A percentile compares a stretch with the other conserved stretches of the same genome.
Conservation (phyloP, 164 flowering plant species). For the Euptelea pleiosperma region DNA sequence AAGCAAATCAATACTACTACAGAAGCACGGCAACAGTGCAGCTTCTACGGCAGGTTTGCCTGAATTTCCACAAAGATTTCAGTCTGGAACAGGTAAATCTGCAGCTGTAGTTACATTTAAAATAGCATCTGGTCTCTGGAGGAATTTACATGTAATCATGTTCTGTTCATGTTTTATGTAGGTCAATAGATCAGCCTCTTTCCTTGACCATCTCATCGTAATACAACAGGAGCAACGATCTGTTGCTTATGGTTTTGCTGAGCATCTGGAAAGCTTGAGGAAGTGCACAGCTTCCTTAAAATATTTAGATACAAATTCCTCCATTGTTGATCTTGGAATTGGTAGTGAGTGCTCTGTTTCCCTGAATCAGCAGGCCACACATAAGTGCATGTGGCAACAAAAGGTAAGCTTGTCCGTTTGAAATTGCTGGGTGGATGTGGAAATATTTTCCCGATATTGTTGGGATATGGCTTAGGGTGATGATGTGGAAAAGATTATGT, state of each 20-base stretch:
- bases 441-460: too few species aligned
- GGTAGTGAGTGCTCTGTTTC: constrained; percentile 20
- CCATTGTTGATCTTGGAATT: constrained; percentile 15
- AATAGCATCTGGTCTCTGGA: background rate
- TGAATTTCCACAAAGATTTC: constrained; percentile 69
- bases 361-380: constrained; percentile 39
- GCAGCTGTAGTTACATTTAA: background rate
- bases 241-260: constrained; percentile 48
- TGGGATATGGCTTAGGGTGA: too few species aligned
- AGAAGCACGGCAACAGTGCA: constrained; percentile 64
- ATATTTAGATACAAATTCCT: constrained; percentile 27
- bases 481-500: background rate
- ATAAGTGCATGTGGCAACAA: constrained; percentile 81
- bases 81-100: constrained; percentile 57
- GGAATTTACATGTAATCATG: background rate
- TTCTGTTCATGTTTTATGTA: constrained; percentile 19
- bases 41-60: constrained; percentile 45
- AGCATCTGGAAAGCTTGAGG: constrained; percentile 37
- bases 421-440: background rate
- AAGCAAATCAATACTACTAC: constrained; percentile 61
- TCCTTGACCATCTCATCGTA: constrained; percentile 61
- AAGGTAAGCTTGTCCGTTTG: constrained; percentile 43
- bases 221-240: constrained; percentile 74
- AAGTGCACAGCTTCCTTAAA: constrained; percentile 31
- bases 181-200: constrained; percentile 54